Conservation (phyloP, 2,329 filamentous ascomycete species). For the Scleromitrula shiraiana region DNA sequence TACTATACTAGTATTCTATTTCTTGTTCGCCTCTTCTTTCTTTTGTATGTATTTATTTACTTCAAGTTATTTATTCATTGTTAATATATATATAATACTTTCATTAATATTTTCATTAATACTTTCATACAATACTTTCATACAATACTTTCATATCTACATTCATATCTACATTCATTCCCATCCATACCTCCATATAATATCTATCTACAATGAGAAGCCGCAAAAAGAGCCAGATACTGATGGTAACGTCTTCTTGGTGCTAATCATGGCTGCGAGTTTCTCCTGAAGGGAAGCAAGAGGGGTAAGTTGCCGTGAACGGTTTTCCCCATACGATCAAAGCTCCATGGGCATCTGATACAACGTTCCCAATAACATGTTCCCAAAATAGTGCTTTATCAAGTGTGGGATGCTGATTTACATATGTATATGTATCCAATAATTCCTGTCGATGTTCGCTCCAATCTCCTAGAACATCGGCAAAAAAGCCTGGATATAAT, state of each 20-base stretch:
- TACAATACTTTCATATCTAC: slow-evolving; percentile 3
- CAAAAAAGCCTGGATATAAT: slow-evolving; percentile 51
- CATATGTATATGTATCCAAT: slow-evolving; percentile 33
- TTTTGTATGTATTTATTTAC: too few relatives aligned
- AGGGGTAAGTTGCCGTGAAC: slow-evolving; percentile 18
- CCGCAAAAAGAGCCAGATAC: too few relatives aligned
- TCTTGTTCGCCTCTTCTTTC: too few relatives aligned
- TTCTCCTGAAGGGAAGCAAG: slow-evolving; percentile 29
- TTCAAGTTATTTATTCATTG: too few relatives aligned
- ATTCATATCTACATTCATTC: not conserved
- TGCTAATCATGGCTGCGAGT: slow-evolving; percentile 29
- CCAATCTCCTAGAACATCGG: slow-evolving; percentile 34
- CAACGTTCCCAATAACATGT: slow-evolving; percentile 30
- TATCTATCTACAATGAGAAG: too few relatives aligned
- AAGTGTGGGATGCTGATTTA: slow-evolving; percentile 18
- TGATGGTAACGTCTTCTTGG: slow-evolving; percentile 31
- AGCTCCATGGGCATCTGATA: slow-evolving; percentile 28
- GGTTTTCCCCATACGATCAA: slow-evolving; percentile 13
- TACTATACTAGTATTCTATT: too few relatives aligned
- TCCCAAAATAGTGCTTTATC: slow-evolving; percentile 32
- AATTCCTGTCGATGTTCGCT: slow-evolving; percentile 40
- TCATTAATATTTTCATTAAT: too few relatives aligned
- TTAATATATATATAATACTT: too few relatives aligned
- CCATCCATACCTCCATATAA: not conserved
- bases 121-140: too few relatives aligned